Evolutionary conservation across 495 filamentous ascomycete species (phyloP), one percentile per base, ranked within the genome.

Genomic region (Pseudotulostoma volvatum): DNA sequence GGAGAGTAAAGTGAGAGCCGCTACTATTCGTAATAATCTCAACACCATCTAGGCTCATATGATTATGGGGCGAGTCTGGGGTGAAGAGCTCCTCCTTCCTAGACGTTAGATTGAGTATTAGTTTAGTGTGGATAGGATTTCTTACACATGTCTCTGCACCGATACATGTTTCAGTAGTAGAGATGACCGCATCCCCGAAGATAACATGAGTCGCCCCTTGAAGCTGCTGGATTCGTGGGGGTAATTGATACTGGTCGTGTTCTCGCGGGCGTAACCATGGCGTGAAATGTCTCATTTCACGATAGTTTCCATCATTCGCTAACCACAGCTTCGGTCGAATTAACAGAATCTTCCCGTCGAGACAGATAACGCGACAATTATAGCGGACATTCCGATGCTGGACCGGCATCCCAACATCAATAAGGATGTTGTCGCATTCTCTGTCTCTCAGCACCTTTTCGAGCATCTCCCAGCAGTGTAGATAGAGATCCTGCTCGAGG

Each of bases 271-370:
- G 58, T 20, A 61, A 53, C 78, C 79, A 83, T 0, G 76, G 73
- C 0, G 72, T 77, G 44, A 84, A 92, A 54, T 79, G 76, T 7
- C 80, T 56, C 66, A 72, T 76, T 50, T 86, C 80, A 2, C 74
- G 52, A 38, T 76, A 83, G 41, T 79, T 77, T 11, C 79, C 80
- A 62, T 85, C 81, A 39, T 82, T 79, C 34, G 86, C 85, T 11
- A 93, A 73, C 50, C 65, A 84, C 53, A 88, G 67, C 57, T 93
- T 94, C 0, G 85, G 86, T 13, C 85, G 66, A 41, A 94, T 83
- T 31, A 83, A 59, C 31, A 82, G 53, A 18, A 87, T 78, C 57
- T 75, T 73, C 18, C 68, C 60, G 46, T 85, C 73, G 41, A 76
- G 66, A 48, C 60, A 66, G 38, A 90, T 73, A 14, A 82, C 65